These are phyloP conservation scores for Cochliopodium minus DNA, from an alignment of 208 protist genomes.

Conservation along the genomic window DNA sequence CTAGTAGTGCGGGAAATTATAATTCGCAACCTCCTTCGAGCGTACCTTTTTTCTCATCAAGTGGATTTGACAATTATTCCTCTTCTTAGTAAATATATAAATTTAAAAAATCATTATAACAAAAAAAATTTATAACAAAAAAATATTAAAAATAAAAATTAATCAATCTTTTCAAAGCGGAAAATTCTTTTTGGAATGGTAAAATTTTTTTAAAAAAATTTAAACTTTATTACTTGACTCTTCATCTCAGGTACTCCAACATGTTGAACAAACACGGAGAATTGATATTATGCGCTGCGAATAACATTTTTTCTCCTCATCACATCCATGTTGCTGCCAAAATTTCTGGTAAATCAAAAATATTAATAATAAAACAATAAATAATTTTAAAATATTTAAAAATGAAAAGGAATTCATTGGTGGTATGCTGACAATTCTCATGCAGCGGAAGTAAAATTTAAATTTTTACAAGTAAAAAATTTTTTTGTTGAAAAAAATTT, in stretches of 20 bases:
- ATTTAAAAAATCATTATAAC: no score
- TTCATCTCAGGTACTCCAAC: constrained; percentile 24
- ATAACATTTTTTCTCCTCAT: not conserved
- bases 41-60: constrained; percentile 7
- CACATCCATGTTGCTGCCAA: constrained; percentile 19
- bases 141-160: no score
- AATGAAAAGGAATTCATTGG: constrained; percentile 35
- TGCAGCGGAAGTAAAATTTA: constrained; percentile 25
- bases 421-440: constrained; percentile 9
- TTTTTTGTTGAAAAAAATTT: no score
- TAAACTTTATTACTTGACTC: no score
- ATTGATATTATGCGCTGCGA: constrained; percentile 8
- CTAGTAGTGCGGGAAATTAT: constrained; percentile 11
- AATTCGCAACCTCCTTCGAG: not conserved
- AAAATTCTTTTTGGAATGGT: constrained; percentile 26
- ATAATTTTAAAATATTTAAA: no score
- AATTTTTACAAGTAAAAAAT: no score
- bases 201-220: no score
- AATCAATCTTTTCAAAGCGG: no score
- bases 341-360: no score
- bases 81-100: no score
- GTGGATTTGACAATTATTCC: not conserved
- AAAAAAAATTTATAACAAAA: no score
- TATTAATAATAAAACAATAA: no score
- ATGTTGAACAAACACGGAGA: constrained; percentile 18